A percentile compares a stretch with the other conserved stretches of the same genome.
These are phyloP conservation scores for Murraya koenigii DNA, from an alignment of 345 rosid species.

Conservation along the genomic window DNA sequence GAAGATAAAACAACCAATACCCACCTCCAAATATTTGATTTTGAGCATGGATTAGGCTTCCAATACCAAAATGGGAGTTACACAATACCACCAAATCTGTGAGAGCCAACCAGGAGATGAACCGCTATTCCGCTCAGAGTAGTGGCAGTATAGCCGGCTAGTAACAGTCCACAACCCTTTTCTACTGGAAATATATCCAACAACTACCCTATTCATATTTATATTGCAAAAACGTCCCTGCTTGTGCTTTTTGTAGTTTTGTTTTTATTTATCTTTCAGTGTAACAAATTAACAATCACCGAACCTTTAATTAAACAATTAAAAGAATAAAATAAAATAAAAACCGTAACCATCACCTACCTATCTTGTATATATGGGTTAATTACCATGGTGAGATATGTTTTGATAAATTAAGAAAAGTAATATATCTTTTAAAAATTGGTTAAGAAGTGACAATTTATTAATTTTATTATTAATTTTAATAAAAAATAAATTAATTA, in stretches of 20 bases:
- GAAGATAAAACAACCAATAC: constrained; percentile 5
- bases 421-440: too few species aligned
- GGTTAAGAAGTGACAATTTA: too few species aligned
- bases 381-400: too few species aligned
- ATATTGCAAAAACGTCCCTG: not conserved
- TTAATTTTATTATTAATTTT: too few species aligned
- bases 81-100: constrained; percentile 43
- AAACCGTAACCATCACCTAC: too few species aligned
- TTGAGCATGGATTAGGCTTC: not conserved
- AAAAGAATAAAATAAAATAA: not conserved
- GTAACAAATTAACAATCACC: too few species aligned
- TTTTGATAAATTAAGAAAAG: too few species aligned
- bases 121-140: constrained; percentile 31
- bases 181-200: not conserved
- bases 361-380: too few species aligned
- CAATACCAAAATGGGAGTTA: constrained; percentile 25
- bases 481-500: too few species aligned
- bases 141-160: constrained; percentile 21
- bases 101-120: constrained; percentile 18
- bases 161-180: constrained; percentile 21
- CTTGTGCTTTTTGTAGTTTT: not conserved
- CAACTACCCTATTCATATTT: not conserved
- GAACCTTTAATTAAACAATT: not conserved
- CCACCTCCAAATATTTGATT: constrained; percentile 20
- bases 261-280: too few species aligned